Evolutionary conservation across 352 stramenopile species (phyloP).

Genomic region (Pythium insidiosum): DNA sequence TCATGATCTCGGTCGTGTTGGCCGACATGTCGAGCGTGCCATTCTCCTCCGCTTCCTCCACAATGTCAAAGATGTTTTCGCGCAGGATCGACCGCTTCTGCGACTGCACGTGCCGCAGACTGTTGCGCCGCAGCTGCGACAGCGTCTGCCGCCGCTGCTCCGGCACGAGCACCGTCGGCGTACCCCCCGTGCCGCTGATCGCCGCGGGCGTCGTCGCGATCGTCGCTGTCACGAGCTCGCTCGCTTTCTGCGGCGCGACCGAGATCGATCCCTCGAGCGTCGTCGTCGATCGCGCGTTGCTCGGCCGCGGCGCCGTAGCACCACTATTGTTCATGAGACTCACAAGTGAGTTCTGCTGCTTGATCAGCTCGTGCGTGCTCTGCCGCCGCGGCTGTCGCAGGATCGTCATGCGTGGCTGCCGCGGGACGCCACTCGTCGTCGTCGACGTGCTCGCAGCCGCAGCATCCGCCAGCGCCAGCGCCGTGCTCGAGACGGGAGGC

Average conservation of each 20-base stretch:
- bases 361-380: constrained; percentile 6
- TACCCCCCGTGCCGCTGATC: background rate
- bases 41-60: constrained; percentile 51
- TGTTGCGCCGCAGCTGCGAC: constrained; percentile 25
- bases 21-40: background rate
- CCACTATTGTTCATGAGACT: constrained; percentile 19
- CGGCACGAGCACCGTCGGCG: constrained; percentile 5
- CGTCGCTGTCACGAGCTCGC: constrained; percentile 18
- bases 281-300: too few relatives aligned
- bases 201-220: constrained; percentile 17
- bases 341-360: constrained; percentile 22
- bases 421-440: constrained; percentile 1
- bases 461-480: too few relatives aligned
- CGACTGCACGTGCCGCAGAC: constrained; percentile 19
- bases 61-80: constrained; percentile 75
- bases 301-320: too few relatives aligned
- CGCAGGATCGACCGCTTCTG: constrained; percentile 34
- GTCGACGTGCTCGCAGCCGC: too few relatives aligned
- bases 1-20: constrained; percentile 67
- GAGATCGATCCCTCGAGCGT: constrained; percentile 16
- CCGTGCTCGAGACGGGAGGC: too few relatives aligned
- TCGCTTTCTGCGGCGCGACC: constrained; percentile 21
- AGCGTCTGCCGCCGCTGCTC: constrained; percentile 28
- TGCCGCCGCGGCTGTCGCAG: constrained; percentile 13
- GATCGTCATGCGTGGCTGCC: constrained; percentile 10